These are phyloP conservation scores for Magnaporthiopsis poae DNA, from an alignment of 2,329 filamentous ascomycete species.

Conservation along the genomic window DNA sequence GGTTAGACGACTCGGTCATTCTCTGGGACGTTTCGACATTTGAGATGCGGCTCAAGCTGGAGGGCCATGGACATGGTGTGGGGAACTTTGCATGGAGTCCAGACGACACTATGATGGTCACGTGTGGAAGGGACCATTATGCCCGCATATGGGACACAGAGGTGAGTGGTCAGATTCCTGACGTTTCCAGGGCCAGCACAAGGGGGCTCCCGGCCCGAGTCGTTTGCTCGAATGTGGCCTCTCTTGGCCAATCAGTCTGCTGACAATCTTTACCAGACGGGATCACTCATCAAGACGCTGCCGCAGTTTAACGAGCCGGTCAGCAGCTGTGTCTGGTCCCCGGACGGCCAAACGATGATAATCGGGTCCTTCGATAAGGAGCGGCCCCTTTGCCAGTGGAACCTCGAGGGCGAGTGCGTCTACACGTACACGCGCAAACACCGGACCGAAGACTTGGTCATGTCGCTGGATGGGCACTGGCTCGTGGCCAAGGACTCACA, in stretches of 20 bases:
- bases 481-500: slow-evolving; percentile 69
- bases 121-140: slow-evolving; percentile 64
- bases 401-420: slow-evolving; percentile 49
- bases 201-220: neutral
- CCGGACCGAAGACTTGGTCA: slow-evolving; percentile 73
- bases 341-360: slow-evolving; percentile 67
- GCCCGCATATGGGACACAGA: slow-evolving; percentile 67
- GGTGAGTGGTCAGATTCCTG: slow-evolving; percentile 35
- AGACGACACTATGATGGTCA: slow-evolving; percentile 76
- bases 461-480: slow-evolving; percentile 69
- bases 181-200: neutral
- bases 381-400: slow-evolving; percentile 62
- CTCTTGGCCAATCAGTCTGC: neutral
- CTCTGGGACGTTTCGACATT: slow-evolving; percentile 75
- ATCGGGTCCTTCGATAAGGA: slow-evolving; percentile 64
- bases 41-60: slow-evolving; percentile 50
- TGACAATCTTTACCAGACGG: slow-evolving; percentile 37
- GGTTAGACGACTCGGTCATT: slow-evolving; percentile 62
- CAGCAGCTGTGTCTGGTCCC: slow-evolving; percentile 80
- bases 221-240: neutral
- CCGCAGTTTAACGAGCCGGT: slow-evolving; percentile 72
- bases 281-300: slow-evolving; percentile 52
- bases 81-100: slow-evolving; percentile 85
- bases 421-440: slow-evolving; percentile 61
- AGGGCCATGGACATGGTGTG: slow-evolving; percentile 60